Conservation (phyloP, 148 eudicot genomes). For the Persicaria maculosa region DNA sequence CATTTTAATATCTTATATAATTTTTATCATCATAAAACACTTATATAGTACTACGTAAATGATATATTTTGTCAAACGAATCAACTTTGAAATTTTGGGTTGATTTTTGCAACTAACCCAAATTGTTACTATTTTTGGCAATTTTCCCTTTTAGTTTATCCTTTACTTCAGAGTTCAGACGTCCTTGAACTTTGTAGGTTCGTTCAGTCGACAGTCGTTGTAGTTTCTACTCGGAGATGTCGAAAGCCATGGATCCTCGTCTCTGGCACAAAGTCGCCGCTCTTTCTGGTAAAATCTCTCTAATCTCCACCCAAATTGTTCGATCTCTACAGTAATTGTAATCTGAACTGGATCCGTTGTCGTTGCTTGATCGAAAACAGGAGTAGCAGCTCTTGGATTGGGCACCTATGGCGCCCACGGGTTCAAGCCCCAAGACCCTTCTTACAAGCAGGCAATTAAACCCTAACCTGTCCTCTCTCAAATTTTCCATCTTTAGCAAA, state of each 20-base stretch:
- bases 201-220: too few species aligned
- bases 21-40: too few species aligned
- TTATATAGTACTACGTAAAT: too few species aligned
- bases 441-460: conserved; percentile 60
- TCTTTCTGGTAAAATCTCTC: conserved; percentile 37
- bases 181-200: too few species aligned
- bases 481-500: neutral
- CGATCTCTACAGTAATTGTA: too few species aligned
- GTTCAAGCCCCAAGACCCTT: conserved; percentile 71
- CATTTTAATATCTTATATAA: too few species aligned
- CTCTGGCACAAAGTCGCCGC: conserved; percentile 90
- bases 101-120: too few species aligned
- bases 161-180: too few species aligned
- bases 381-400: conserved; percentile 72
- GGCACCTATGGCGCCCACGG: conserved; percentile 90
- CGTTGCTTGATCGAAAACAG: conserved; percentile 21
- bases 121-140: too few species aligned
- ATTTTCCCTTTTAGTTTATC: too few species aligned
- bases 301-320: neutral
- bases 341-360: conserved; percentile 1
- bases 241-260: conserved; percentile 49
- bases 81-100: too few species aligned
- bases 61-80: too few species aligned
- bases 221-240: neutral
- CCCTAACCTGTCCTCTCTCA: neutral